Percentiles rank a stretch among this genome's conserved stretches.
phyloP scores from a whole-genome alignment of 2,329 filamentous ascomycete genomes.

The Gnomoniopsis smithogilvyi region DNA sequence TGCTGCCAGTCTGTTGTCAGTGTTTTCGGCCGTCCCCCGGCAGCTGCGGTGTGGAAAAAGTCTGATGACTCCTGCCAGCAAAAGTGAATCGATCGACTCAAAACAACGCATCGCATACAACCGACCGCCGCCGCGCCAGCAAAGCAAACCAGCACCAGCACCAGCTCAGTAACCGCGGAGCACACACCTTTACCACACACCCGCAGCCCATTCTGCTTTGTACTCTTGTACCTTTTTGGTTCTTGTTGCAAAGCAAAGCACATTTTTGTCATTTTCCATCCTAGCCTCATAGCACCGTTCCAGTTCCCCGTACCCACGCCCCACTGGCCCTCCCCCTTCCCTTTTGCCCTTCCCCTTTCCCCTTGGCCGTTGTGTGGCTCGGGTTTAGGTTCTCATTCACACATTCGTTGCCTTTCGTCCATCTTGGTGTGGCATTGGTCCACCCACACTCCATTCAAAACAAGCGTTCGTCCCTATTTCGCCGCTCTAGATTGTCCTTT shows the following conservation, averaged over 20 bases:
- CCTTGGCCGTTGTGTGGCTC: not conserved
- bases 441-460: constrained; percentile 5
- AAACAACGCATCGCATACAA: constrained; percentile 4
- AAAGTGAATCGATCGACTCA: constrained; percentile 11
- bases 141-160: not conserved
- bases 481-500: not conserved
- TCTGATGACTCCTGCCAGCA: constrained; percentile 13
- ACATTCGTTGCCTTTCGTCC: not conserved
- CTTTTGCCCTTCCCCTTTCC: constrained; percentile 12
- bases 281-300: not conserved
- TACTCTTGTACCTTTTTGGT: not conserved
- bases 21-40: constrained; percentile 1
- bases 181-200: constrained; percentile 1
- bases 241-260: not conserved
- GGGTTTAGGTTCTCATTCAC: constrained; percentile 14
- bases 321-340: not conserved
- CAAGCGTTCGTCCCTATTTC: not conserved
- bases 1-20: not conserved
- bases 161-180: constrained; percentile 12
- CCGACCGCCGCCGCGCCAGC: not conserved
- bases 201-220: not conserved
- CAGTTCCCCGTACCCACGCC: not conserved
- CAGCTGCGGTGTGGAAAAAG: constrained; percentile 11
- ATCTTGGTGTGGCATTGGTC: constrained; percentile 14
- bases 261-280: not conserved